Percentiles rank a stretch among this genome's conserved stretches.
Evolutionary conservation across 805 yeast genomes (phyloP).

Genomic region (Candida nitratophila): DNA sequence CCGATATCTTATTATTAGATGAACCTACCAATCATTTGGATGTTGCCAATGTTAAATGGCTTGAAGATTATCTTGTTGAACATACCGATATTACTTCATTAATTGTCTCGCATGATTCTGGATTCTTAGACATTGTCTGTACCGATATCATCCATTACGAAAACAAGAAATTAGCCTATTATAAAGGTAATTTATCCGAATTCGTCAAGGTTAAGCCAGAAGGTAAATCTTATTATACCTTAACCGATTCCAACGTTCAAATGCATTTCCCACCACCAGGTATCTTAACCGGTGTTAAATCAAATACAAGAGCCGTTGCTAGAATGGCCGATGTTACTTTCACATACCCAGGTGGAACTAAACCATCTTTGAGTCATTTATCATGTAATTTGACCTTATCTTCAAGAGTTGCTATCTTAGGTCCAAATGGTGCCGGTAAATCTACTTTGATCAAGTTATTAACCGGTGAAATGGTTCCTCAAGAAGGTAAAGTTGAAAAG

Average conservation of each 20-base stretch:
- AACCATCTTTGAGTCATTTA: constrained; percentile 72
- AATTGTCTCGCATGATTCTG: constrained; percentile 97
- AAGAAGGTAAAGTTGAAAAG: constrained; percentile 86
- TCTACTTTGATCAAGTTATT: constrained; percentile 89
- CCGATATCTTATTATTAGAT: constrained; percentile 88
- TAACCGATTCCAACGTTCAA: constrained; percentile 86
- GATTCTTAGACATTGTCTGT: constrained; percentile 91
- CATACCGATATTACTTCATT: constrained; percentile 87
- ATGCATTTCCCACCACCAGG: constrained; percentile 99
- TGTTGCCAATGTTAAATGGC: constrained; percentile 89
- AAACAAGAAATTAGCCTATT: constrained; percentile 87
- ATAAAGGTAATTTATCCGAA: constrained; percentile 91
- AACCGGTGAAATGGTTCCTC: constrained; percentile 87
- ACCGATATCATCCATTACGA: constrained; percentile 96
- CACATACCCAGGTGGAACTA: constrained; percentile 81
- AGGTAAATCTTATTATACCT: constrained; percentile 91
- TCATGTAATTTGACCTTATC: constrained; percentile 89
- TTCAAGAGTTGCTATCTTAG: constrained; percentile 94
- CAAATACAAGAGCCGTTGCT: constrained; percentile 83
- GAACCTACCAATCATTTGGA: constrained; percentile 99
- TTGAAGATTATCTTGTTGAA: constrained; percentile 75
- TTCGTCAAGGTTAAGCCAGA: constrained; percentile 92
- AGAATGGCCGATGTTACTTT: constrained; percentile 74
- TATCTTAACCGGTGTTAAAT: constrained; percentile 92
- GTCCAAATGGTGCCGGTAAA: constrained; percentile 99